Base-by-base conservation (phyloP, 2,329 filamentous ascomycete genomes). In the Onygenales sp. region DNA sequence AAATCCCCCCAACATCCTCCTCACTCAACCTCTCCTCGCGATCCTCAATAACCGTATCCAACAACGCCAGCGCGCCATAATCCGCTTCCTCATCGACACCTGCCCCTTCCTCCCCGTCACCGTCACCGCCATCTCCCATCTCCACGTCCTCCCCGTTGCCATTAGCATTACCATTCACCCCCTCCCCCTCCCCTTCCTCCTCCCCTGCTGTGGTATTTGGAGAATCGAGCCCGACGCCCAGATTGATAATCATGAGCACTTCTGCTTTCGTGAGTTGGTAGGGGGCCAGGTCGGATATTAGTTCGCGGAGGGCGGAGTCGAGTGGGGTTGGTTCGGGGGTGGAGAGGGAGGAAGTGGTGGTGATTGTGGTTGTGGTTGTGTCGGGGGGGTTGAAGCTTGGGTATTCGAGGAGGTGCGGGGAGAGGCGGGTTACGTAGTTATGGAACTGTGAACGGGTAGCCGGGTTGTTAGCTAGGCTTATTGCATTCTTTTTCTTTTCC, bases 221-320 rank as follows among this genome's bases (percentile, higher is more conserved):
- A 7, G 31, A 52, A 27, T 55, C 52, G 13, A 71, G 31, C 2
- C 72, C 73, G 13, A 74, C 59, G 0, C 74, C 72, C 31, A 76
- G 59, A 54, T 76, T 75, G 17, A 76, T 58, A 49, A 76, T 68
- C 65, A 70, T 74, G 14, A 74, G 57, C 8, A 73, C 69, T 59
- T 76, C 74, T 0, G 69, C 71, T 58, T 76, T 76, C 32, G 73
- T 75, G 14, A 76, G 61, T 13, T 65, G 66, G 48, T 68, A 74
- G 0, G 70, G 69, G 43, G 67, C 63, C 5, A 75, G 56, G 11
- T 62, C 61, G 1, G 58, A 59, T 27, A 75, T 63, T 3, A 74
- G 59, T 7, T 64, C 59, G 7, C 66, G 65, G 13, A 75, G 59
- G 1, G 70, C 70, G 4, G 57, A 55, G 46, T 74, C 71, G 39